A percentile compares a stretch with the other conserved stretches of the same genome.
Conservation (phyloP, 257 asterid genomes). For the Solanum rostratum region DNA sequence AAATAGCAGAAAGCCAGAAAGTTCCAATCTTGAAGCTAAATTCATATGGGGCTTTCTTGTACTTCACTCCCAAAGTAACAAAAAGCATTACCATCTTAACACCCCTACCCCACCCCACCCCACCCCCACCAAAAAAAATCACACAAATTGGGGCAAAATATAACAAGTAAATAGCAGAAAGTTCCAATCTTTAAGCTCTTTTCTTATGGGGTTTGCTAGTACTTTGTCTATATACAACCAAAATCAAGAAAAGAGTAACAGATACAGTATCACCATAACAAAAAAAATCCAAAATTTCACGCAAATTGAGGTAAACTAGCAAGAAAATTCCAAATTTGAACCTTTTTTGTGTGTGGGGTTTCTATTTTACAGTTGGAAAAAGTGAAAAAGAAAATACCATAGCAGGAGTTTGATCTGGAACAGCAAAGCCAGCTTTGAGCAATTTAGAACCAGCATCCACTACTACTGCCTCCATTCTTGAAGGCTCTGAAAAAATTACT, state of each 20-base stretch:
- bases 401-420: constrained; percentile 96
- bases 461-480: constrained; percentile 82
- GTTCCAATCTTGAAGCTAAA: not conserved
- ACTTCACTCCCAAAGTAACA: not conserved
- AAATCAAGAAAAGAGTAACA: not conserved
- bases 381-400: constrained; percentile 25
- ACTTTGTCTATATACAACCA: not conserved
- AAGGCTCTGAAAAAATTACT: not conserved
- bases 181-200: not conserved
- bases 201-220: not conserved
- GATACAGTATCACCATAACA: not conserved
- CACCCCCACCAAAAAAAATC: not conserved
- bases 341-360: not conserved
- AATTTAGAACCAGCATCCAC: constrained; percentile 77
- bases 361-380: not conserved
- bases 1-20: not conserved
- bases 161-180: not conserved
- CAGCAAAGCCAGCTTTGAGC: constrained; percentile 87
- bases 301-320: not conserved
- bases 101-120: not conserved
- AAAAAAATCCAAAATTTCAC: not conserved
- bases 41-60: not conserved
- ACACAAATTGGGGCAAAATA: not conserved
- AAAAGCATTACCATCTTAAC: not conserved
- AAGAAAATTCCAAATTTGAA: not conserved